phyloP scores from a whole-genome alignment of 176 grass and related monocot species.

The Avena sativa region DNA sequence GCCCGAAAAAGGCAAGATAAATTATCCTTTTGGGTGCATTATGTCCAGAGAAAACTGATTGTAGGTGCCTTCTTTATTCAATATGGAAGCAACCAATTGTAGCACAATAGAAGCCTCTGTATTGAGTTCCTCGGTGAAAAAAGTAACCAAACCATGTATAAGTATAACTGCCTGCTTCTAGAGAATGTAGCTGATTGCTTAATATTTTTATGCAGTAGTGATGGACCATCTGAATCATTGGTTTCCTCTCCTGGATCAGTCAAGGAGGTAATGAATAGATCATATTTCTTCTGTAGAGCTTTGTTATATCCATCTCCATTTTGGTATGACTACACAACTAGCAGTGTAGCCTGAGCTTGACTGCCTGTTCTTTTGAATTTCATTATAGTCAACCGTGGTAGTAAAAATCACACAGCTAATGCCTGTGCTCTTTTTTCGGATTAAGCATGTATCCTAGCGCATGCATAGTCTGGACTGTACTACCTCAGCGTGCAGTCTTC shows the following conservation, averaged over 20 bases:
- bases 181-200: constrained; percentile 37
- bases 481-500: background rate
- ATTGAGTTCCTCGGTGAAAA: background rate
- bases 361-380: background rate
- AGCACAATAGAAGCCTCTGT: background rate
- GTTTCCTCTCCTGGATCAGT: constrained; percentile 46
- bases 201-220: constrained; percentile 50
- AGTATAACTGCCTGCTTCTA: background rate
- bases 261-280: constrained; percentile 65
- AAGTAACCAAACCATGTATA: background rate
- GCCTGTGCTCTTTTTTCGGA: background rate
- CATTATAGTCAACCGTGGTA: background rate
- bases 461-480: background rate
- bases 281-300: constrained; percentile 21
- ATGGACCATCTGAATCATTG: constrained; percentile 51
- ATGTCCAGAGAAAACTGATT: background rate
- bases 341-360: background rate
- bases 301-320: constrained; percentile 19
- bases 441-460: background rate
- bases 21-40: constrained; percentile 32
- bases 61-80: background rate
- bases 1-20: constrained; percentile 61
- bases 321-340: constrained; percentile 17
- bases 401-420: background rate
- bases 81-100: background rate